phyloP scores from a whole-genome alignment of 495 filamentous ascomycete species.

The Hypomontagnella submonticulosa region DNA sequence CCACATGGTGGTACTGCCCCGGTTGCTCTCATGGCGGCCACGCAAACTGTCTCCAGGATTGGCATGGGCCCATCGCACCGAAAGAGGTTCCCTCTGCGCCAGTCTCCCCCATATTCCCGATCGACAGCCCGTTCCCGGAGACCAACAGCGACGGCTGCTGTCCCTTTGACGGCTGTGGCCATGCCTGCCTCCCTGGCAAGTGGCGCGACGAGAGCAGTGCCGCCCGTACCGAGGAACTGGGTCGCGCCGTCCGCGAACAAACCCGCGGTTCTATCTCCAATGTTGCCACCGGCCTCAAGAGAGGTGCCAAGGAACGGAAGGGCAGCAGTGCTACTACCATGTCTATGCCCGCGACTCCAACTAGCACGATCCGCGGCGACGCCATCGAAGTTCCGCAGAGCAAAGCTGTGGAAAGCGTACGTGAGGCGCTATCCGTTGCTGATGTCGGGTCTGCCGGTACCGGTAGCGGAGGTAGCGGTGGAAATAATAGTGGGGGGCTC shows the following conservation, averaged over 20 bases:
- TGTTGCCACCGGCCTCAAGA: conserved; percentile 9
- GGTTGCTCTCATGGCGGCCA: conserved; percentile 82
- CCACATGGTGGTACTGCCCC: conserved; percentile 76
- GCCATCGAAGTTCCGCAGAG: conserved; percentile 60
- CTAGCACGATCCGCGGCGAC: conserved; percentile 45
- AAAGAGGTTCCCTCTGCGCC: conserved; percentile 21
- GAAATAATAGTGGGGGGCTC: conserved; percentile 25
- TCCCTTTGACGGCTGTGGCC: conserved; percentile 76
- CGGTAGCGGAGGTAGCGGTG: conserved; percentile 29
- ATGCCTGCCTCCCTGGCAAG: conserved; percentile 75
- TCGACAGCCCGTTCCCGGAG: conserved; percentile 55
- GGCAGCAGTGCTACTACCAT: conserved; percentile 16
- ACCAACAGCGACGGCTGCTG: conserved; percentile 73
- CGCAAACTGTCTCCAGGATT: conserved; percentile 71
- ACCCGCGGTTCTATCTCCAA: conserved; percentile 46
- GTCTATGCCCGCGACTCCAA: conserved; percentile 20
- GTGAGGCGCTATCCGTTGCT: conserved; percentile 52
- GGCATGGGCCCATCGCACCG: conserved; percentile 62
- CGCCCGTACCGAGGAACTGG: conserved; percentile 55
- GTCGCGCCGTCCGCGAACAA: conserved; percentile 54
- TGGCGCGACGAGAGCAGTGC: conserved; percentile 61
- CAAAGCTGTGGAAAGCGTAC: conserved; percentile 63
- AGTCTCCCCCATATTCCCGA: conserved; percentile 11
- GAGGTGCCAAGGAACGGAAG: conserved; percentile 35
- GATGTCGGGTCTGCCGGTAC: conserved; percentile 10